Conservation (phyloP, 495 filamentous ascomycete genomes). For the Aspergillus kassunensis region DNA sequence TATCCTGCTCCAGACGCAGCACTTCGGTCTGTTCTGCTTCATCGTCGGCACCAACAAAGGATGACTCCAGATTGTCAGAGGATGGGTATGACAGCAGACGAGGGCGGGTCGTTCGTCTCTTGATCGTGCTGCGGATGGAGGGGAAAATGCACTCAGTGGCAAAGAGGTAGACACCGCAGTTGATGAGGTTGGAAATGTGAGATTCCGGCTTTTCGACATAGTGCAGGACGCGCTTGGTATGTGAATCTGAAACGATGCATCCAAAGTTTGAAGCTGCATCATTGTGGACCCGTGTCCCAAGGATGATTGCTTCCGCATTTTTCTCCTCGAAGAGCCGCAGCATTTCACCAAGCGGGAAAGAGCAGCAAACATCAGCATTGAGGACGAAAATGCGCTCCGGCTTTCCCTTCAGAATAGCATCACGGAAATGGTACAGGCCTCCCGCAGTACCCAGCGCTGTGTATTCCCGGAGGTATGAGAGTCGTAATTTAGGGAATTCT, state of each 20-base stretch:
- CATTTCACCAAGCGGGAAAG: conserved; percentile 95
- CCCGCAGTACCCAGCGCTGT: conserved; percentile 93
- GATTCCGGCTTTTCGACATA: conserved; percentile 99
- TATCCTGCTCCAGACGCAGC: conserved; percentile 95
- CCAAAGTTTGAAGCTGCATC: conserved; percentile 95
- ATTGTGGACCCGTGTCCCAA: conserved; percentile 88
- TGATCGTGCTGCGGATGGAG: conserved; percentile 90
- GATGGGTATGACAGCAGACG: conserved; percentile 91
- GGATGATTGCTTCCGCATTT: conserved; percentile 94
- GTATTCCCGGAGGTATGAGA: conserved; percentile 97
- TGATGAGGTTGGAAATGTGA: conserved; percentile 98
- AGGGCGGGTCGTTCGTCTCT: conserved; percentile 87
- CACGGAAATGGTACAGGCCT: conserved; percentile 98
- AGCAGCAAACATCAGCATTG: conserved; percentile 99
- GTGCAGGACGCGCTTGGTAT: conserved; percentile 94
- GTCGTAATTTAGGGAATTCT: conserved; percentile 83
- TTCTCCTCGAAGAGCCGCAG: conserved; percentile 88
- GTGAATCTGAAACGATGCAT: conserved; percentile 93
- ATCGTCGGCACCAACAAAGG: conserved; percentile 70
- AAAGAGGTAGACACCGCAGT: conserved; percentile 99
- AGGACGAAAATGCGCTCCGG: conserved; percentile 95
- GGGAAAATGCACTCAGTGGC: conserved; percentile 94
- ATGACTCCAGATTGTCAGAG: conserved; percentile 84
- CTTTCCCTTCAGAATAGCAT: conserved; percentile 94
- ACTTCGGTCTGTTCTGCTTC: conserved; percentile 79